Evolutionary conservation across 176 grass and related monocot species (phyloP).

Genomic region (Lolium perenne): DNA sequence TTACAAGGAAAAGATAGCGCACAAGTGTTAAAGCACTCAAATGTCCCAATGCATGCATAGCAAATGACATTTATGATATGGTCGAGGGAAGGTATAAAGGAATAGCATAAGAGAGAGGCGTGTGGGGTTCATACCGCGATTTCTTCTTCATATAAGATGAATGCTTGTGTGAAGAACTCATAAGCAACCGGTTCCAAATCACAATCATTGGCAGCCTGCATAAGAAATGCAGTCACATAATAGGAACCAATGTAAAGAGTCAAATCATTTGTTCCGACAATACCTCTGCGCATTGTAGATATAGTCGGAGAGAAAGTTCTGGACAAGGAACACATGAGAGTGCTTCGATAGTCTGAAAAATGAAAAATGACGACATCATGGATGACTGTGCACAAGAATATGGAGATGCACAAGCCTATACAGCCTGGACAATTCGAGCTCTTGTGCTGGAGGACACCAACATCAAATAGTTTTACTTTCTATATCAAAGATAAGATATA

Average conservation of each 20-base stretch:
- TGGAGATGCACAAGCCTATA: slow-evolving; percentile 9
- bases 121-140: slow-evolving; percentile 63
- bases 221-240: slow-evolving; percentile 36
- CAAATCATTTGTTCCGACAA: slow-evolving; percentile 19
- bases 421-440: not conserved
- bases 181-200: slow-evolving; percentile 97
- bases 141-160: slow-evolving; percentile 98
- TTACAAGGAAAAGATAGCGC: slow-evolving; percentile 21
- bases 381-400: slow-evolving; percentile 25
- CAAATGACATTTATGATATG: slow-evolving; percentile 5
- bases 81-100: not conserved
- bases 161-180: slow-evolving; percentile 99
- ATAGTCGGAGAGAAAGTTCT: slow-evolving; percentile 75
- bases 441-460: not conserved
- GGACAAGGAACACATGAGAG: slow-evolving; percentile 73
- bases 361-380: slow-evolving; percentile 2
- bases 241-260: slow-evolving; percentile 23
- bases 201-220: slow-evolving; percentile 97
- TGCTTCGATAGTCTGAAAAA: slow-evolving; percentile 71
- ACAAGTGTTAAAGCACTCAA: slow-evolving; percentile 3
- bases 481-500: slow-evolving; percentile 10
- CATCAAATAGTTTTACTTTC: slow-evolving; percentile 3
- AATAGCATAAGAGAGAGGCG: not conserved
- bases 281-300: slow-evolving; percentile 86
- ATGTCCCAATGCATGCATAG: slow-evolving; percentile 12